phyloP scores from a whole-genome alignment of 2,329 filamentous ascomycete species.

The Furcasterigmium sp. region DNA sequence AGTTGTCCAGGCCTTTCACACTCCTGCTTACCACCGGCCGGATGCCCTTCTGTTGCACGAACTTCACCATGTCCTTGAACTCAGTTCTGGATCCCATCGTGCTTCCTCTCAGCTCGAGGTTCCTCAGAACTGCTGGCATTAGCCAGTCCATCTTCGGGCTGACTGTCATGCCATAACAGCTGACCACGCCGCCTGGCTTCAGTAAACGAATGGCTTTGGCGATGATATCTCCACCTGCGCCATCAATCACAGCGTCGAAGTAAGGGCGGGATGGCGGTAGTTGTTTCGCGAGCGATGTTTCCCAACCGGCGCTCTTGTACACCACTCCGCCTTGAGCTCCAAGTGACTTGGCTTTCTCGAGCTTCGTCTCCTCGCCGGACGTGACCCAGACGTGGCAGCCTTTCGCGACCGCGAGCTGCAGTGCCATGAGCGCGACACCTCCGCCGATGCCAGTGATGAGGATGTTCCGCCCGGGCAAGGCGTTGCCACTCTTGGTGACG shows the following conservation, averaged over 20 bases:
- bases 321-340: conserved; percentile 75
- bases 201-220: conserved; percentile 61
- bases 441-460: conserved; percentile 89
- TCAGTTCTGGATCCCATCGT: conserved; percentile 91
- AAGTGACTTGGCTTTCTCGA: conserved; percentile 63
- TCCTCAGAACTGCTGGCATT: conserved; percentile 80
- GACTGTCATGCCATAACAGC: conserved; percentile 87
- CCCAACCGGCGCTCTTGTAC: conserved; percentile 78
- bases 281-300: conserved; percentile 61
- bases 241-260: conserved; percentile 82
- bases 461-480: conserved; percentile 63
- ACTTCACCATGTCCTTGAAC: conserved; percentile 84
- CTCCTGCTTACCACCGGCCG: conserved; percentile 72
- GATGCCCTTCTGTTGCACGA: conserved; percentile 69
- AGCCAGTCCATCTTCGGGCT: conserved; percentile 79
- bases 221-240: conserved; percentile 83
- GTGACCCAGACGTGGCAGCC: conserved; percentile 78
- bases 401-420: conserved; percentile 72
- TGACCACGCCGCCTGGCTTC: conserved; percentile 76
- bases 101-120: conserved; percentile 80
- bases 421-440: conserved; percentile 77
- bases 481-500: conserved; percentile 68
- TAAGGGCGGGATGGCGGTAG: conserved; percentile 62
- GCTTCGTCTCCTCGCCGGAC: conserved; percentile 68
- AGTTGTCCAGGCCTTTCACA: conserved; percentile 66